Evolutionary conservation across 2,329 filamentous ascomycete genomes (phyloP).

Genomic region (Shiraia bambusicola): DNA sequence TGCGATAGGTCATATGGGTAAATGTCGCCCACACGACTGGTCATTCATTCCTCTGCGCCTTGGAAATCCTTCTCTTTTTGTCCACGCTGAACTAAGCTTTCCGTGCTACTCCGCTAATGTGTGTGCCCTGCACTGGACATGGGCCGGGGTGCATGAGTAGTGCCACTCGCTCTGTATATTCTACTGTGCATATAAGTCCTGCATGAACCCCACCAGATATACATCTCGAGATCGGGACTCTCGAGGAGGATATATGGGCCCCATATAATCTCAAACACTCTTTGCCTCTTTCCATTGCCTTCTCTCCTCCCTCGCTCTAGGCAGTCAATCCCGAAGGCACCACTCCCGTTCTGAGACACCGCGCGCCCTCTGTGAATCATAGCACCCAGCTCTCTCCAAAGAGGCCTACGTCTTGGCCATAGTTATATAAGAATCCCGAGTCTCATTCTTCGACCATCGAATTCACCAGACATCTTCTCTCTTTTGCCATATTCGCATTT

Average conservation of each 20-base stretch:
- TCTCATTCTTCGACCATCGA: conserved; percentile 16
- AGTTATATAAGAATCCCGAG: conserved; percentile 33
- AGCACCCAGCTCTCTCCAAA: conserved; percentile 26
- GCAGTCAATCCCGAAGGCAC: conserved; percentile 33
- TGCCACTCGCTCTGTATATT: conserved; percentile 13
- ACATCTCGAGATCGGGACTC: conserved; percentile 18
- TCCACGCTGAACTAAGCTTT: conserved; percentile 41
- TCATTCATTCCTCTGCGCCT: conserved; percentile 35
- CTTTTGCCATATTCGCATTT: conserved; percentile 17
- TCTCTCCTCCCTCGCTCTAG: conserved; percentile 15
- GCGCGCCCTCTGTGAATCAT: conserved; percentile 5
- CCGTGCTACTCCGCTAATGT: conserved; percentile 39
- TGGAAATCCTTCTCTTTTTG: conserved; percentile 31
- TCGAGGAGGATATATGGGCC: conserved; percentile 23
- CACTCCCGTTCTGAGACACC: conserved; percentile 22
- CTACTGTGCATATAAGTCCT: conserved; percentile 34
- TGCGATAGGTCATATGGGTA: conserved; percentile 25
- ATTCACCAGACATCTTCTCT: conserved; percentile 19
- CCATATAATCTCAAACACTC: conserved; percentile 10
- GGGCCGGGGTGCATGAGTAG: conserved; percentile 22
- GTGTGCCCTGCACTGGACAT: conserved; percentile 28
- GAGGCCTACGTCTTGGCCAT: conserved; percentile 32
- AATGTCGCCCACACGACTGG: conserved; percentile 33
- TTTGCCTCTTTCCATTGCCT: conserved; percentile 16
- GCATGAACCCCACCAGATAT: conserved; percentile 23